These are phyloP conservation scores for Phytophthora tubulina DNA, from an alignment of 352 stramenopile genomes.

Conservation along the genomic window DNA sequence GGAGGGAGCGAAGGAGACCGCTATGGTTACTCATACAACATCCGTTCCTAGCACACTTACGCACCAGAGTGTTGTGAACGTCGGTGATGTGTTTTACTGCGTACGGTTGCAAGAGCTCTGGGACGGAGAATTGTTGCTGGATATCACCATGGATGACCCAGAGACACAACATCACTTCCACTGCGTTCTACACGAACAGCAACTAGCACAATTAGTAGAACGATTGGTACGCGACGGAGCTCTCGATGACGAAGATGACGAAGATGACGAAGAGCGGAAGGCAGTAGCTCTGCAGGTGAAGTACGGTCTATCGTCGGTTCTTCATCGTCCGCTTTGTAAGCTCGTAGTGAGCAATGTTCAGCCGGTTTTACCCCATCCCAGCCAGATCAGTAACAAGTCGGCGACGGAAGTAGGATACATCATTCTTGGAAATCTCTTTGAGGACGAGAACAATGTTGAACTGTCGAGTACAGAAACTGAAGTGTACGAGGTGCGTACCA, in stretches of 20 bases:
- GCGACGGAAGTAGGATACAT: constrained; percentile 22
- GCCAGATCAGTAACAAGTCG: constrained; percentile 20
- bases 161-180: constrained; percentile 52
- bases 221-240: constrained; percentile 38
- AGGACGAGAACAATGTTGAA: constrained; percentile 9
- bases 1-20: neutral
- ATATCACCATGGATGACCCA: constrained; percentile 65
- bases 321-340: constrained; percentile 42
- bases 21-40: neutral
- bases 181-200: constrained; percentile 38
- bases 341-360: constrained; percentile 28
- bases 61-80: constrained; percentile 61
- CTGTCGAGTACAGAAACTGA: neutral
- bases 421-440: constrained; percentile 27
- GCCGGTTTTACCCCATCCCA: constrained; percentile 33
- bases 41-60: constrained; percentile 49
- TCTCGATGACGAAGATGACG: constrained; percentile 21
- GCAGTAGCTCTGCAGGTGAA: constrained; percentile 35
- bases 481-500: constrained; percentile 2
- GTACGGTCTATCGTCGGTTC: constrained; percentile 20
- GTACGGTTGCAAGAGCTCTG: constrained; percentile 68
- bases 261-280: constrained; percentile 13
- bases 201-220: constrained; percentile 46
- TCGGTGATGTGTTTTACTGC: constrained; percentile 63
- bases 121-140: constrained; percentile 70